Evolutionary conservation across 2,329 filamentous ascomycete species (phyloP).

Genomic region (Colletotrichum somersetense): DNA sequence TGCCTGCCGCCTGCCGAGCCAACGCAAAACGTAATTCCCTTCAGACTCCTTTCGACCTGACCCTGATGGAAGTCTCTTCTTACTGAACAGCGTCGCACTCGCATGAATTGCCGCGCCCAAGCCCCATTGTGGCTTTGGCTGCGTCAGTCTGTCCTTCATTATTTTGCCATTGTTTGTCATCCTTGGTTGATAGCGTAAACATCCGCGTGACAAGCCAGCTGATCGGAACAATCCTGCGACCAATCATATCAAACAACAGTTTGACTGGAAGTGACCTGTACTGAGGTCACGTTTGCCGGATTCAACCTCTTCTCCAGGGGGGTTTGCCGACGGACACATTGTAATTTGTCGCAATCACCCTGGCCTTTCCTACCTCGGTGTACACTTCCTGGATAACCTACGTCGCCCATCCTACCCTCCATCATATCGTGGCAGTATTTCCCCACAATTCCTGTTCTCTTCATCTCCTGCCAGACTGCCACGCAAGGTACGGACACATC

Average conservation of each 20-base stretch:
- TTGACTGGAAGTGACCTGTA: constrained; percentile 18
- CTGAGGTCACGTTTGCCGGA: constrained; percentile 31
- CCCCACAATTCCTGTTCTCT: constrained; percentile 37
- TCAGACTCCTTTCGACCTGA: constrained; percentile 32
- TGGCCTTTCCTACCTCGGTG: neutral
- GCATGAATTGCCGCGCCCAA: constrained; percentile 37
- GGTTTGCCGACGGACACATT: constrained; percentile 28
- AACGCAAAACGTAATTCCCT: constrained; percentile 40
- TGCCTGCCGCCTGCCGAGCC: constrained; percentile 38
- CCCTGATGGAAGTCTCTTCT: constrained; percentile 28
- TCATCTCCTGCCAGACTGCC: constrained; percentile 23
- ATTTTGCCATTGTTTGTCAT: constrained; percentile 4
- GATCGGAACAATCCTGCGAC: constrained; percentile 19
- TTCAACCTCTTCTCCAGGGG: constrained; percentile 19
- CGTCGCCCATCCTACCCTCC: constrained; percentile 34
- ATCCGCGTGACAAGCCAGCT: constrained; percentile 33
- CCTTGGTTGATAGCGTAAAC: constrained; percentile 27
- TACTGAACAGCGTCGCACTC: constrained; percentile 34
- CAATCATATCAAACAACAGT: constrained; percentile 19
- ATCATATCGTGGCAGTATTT: constrained; percentile 34
- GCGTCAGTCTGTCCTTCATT: neutral
- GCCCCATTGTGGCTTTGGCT: constrained; percentile 18
- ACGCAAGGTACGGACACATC: constrained; percentile 22
- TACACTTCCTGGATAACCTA: constrained; percentile 18
- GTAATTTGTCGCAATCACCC: constrained; percentile 12